Percentiles rank a stretch among this genome's conserved stretches.
Evolutionary conservation across 805 yeast species (phyloP).

Genomic region (Dipodascus albidus): DNA sequence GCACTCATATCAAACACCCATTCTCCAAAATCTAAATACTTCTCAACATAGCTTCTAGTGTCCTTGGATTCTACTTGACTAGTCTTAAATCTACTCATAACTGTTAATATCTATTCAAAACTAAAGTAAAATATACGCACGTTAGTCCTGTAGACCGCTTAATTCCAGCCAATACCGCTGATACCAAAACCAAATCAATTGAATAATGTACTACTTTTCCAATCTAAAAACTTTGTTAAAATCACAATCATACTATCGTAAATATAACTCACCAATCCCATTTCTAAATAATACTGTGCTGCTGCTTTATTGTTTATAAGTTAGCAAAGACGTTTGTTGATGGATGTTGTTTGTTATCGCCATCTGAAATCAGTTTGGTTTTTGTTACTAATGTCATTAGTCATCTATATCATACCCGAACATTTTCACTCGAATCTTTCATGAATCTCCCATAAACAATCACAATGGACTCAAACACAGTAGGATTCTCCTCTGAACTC

Average conservation of each 20-base stretch:
- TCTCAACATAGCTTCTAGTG: conserved; percentile 32
- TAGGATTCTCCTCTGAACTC: conserved; percentile 9
- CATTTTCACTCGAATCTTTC: too few relatives aligned
- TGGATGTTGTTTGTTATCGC: too few relatives aligned
- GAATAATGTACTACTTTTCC: conserved; percentile 63
- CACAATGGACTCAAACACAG: background rate
- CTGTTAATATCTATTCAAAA: too few relatives aligned
- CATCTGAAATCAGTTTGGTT: too few relatives aligned
- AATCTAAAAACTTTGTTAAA: conserved; percentile 27
- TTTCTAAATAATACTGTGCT: too few relatives aligned
- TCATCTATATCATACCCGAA: too few relatives aligned
- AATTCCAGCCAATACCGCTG: conserved; percentile 77
- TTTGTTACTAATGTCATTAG: too few relatives aligned
- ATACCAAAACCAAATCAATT: conserved; percentile 64
- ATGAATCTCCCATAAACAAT: background rate
- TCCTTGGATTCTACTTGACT: conserved; percentile 38
- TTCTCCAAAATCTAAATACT: conserved; percentile 81
- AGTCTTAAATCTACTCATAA: conserved; percentile 30
- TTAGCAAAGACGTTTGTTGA: too few relatives aligned
- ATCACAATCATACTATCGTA: too few relatives aligned
- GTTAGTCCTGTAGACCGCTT: conserved; percentile 72
- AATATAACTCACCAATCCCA: too few relatives aligned
- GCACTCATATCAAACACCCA: conserved; percentile 62
- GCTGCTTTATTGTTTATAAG: too few relatives aligned
- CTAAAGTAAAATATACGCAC: too few relatives aligned